Conservation (phyloP, 768 basidiomycete genomes). For the Leccinum subtestaceum region DNA sequence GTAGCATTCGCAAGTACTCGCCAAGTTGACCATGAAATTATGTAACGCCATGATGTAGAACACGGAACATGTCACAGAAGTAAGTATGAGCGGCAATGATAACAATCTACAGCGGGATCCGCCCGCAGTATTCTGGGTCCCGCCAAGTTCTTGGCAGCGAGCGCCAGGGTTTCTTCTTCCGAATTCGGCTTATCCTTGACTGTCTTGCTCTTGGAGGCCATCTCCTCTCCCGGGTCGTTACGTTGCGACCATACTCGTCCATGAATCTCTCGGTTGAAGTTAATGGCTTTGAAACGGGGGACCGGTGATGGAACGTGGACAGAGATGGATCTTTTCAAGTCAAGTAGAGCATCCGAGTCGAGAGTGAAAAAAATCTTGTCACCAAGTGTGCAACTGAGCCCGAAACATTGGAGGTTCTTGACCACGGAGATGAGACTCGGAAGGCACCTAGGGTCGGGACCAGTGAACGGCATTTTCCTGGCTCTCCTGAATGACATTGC, state of each 20-base stretch:
- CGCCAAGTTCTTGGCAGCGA: neutral
- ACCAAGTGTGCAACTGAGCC: neutral
- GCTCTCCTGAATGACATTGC: neutral
- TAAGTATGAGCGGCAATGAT: neutral
- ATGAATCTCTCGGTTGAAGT: neutral
- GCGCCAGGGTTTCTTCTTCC: neutral
- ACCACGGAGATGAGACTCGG: neutral
- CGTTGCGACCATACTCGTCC: neutral
- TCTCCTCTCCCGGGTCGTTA: neutral
- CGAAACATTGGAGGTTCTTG: neutral
- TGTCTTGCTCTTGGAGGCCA: neutral
- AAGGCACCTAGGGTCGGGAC: neutral
- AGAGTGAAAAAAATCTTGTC: neutral
- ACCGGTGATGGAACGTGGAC: neutral
- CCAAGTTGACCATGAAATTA: neutral
- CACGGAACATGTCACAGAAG: neutral
- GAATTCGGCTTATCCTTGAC: constrained; percentile 1
- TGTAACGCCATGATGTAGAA: neutral
- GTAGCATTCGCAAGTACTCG: too few species aligned
- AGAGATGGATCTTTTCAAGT: neutral
- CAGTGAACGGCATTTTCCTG: neutral
- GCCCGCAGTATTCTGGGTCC: neutral
- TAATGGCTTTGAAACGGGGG: neutral
- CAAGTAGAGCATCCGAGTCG: neutral
- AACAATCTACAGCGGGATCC: neutral